phyloP scores from a whole-genome alignment of 1,284 basidiomycete species.

The Cronartium quercuum region DNA sequence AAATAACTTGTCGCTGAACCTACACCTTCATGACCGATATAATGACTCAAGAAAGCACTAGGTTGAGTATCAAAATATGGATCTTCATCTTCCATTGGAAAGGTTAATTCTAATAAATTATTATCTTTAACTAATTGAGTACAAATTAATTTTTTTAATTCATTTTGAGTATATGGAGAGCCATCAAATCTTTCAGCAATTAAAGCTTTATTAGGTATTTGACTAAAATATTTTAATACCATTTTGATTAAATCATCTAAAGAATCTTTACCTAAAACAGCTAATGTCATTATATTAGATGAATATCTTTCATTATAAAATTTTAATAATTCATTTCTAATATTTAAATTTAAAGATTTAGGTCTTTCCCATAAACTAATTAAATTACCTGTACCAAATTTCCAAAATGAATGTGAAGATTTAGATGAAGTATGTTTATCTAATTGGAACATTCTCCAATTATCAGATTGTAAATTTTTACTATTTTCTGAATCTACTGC shows the following conservation, averaged over 20 bases:
- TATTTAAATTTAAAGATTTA: constrained; percentile 65
- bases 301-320: constrained; percentile 95
- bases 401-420: constrained; percentile 75
- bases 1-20: constrained; percentile 88
- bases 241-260: constrained; percentile 68
- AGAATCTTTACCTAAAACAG: constrained; percentile 80
- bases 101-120: constrained; percentile 77
- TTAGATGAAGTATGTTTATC: constrained; percentile 77
- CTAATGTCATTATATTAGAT: constrained; percentile 86
- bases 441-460: constrained; percentile 94
- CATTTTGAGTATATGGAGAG: constrained; percentile 57
- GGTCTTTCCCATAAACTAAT: constrained; percentile 67
- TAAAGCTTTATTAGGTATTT: constrained; percentile 64
- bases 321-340: constrained; percentile 79
- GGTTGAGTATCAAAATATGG: constrained; percentile 75
- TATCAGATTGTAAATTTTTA: constrained; percentile 92
- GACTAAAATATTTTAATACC: constrained; percentile 69
- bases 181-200: constrained; percentile 63
- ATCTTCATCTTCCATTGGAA: constrained; percentile 70
- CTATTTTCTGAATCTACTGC: constrained; percentile 98
- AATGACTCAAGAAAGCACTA: constrained; percentile 70
- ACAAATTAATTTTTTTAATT: constrained; percentile 64
- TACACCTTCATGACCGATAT: constrained; percentile 91
- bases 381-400: constrained; percentile 89
- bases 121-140: constrained; percentile 87